Evolutionary conservation across 192 early-diverging fungal genomes (phyloP), one percentile per base, ranked within the genome.

Genomic region (Lobosporangium transversale): DNA sequence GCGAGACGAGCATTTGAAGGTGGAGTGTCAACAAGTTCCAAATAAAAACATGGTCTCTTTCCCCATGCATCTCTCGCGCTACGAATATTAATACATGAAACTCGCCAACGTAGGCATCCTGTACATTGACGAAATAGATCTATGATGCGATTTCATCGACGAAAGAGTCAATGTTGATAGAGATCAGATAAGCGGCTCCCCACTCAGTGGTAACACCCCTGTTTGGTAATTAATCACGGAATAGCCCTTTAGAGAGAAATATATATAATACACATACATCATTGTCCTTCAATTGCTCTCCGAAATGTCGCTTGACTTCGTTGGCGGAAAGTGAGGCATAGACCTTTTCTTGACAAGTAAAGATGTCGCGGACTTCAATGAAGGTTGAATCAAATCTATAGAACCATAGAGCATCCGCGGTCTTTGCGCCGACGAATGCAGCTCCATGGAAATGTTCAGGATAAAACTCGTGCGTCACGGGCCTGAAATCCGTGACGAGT

Each of bases 281-380:
- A 15, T 44, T 47, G 18, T 59, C 48, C 7, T 36, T 60, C 18
- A 67, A 21, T 1, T 67, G 20, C 20, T 56, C n/a, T 4, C 27
- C 52, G 65, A 76, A 76, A 35, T 65, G 73, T 27, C 57, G 73
- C 21, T 48, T 66, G 52, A 76, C 52, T 8, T 76, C 73, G 9
- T 37, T 4, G 37, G 32, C 52, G 18, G 73, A 76, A 32, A 76
- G 59, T 0, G 73, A 66, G 53, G 58, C 73, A 62, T 67, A 76
- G 64, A 67, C 64, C 17, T 59, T 61, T 31, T 76, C 73, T 53
- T 67, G 63, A 58, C 73, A 76, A 48, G 63, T 67, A 49, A 76
- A 67, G 58, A 62, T 57, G 32, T 76, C 73, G 58, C 73, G 73
- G 11, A 76, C 73, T 35, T 76, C 73, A 32, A 76, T 76, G 59